A percentile compares a stretch with the other conserved stretches of the same genome.
phyloP scores from a whole-genome alignment of 345 rosid species.

The Brassica incana region DNA sequence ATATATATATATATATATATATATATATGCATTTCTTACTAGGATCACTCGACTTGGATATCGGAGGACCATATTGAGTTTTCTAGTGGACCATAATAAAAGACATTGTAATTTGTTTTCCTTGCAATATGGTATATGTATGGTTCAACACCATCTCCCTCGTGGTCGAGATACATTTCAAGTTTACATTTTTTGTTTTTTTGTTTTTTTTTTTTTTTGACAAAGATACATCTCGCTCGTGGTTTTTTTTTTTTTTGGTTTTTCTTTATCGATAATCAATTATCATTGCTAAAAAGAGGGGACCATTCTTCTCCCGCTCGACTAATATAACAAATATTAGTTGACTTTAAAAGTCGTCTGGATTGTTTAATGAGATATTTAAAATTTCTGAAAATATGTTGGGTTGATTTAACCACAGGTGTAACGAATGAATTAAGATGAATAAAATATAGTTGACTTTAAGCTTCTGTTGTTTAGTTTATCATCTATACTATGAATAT shows the following conservation, averaged over 20 bases:
- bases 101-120: neutral
- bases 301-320: neutral
- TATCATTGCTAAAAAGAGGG: slow-evolving; percentile 17
- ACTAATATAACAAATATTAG: slow-evolving; percentile 21
- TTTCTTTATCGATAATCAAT: neutral
- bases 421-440: slow-evolving; percentile 19
- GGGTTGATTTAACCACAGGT: slow-evolving; percentile 5
- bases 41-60: slow-evolving; percentile 13
- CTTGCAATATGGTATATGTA: slow-evolving; percentile 30
- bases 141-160: slow-evolving; percentile 35
- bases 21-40: neutral
- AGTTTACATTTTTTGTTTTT: slow-evolving; percentile 12
- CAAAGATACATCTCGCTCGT: too few relatives aligned
- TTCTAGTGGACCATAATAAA: slow-evolving; percentile 26
- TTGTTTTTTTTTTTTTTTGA: too few relatives aligned
- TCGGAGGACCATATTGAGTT: slow-evolving; percentile 21
- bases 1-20: too few relatives aligned
- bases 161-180: slow-evolving; percentile 35
- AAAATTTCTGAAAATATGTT: slow-evolving; percentile 9
- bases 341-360: slow-evolving; percentile 23
- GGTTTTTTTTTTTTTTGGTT: neutral
- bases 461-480: slow-evolving; percentile 9
- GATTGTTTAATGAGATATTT: neutral
- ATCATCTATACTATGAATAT: neutral
- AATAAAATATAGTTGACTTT: slow-evolving; percentile 32